Evolutionary conservation across 371 early-diverging fungal genomes (phyloP), one percentile per base, ranked within the genome.

Genomic region (Syncephalastrum sp.): DNA sequence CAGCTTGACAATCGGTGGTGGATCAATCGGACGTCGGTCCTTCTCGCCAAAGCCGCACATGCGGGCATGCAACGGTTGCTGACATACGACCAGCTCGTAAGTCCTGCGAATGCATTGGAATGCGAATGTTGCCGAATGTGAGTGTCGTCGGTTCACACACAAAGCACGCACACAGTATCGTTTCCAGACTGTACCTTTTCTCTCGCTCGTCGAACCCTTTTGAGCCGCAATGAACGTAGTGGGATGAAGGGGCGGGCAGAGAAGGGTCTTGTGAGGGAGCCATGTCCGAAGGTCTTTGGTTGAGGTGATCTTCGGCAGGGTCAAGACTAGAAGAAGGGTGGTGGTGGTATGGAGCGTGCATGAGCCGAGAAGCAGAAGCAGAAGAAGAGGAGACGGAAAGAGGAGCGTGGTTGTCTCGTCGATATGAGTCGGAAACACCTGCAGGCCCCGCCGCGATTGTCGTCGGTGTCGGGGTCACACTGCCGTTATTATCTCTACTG

Each of bases 1-100:
- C 6, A 88, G 55, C 46, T 85, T 83, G 3, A 84, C 82, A 58
- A 88, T 83, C 6, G 87, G 87, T 5, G 87, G 85, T 16, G 89
- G 89, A 61, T 86, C 87, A 42, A 88, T 77, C 1, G 86, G 86
- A 21, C 88, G 75, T 60, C 88, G 70, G 60, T 85, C 88, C 58
- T 90, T 93, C 50, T 91, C 91, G 3, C 90, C 90, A 77, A 88
- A 89, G 15, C 91, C 93, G 68, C 91, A 91, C 88, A 89, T 90
- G 3, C 91, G 75, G 5, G 91, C 89, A 65, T 89, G 90, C 57
- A 86, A 75, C 1, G 93, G 93, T 50, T 93, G 89, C 55, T 93
- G 93, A 19, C 79, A 80, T 45, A 83, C 81, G 1, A 74, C 63
- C 4, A 83, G 61, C 57, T 77, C 75, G 57, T 83, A 82, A 3